phyloP scores from a whole-genome alignment of 805 yeast genomes.

The Saccharomycopsis amapae region DNA sequence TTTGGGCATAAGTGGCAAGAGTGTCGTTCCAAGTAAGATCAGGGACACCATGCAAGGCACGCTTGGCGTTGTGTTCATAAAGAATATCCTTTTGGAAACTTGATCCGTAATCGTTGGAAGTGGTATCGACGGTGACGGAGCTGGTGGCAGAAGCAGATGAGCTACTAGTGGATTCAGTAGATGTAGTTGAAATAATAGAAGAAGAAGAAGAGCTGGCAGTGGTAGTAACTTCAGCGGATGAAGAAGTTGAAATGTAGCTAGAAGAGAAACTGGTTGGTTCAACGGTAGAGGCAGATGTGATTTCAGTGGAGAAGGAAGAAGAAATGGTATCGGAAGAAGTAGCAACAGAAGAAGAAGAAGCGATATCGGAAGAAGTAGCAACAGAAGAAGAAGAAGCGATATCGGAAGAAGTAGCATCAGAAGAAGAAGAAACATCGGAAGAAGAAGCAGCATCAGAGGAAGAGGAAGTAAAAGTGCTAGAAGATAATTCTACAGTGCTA shows the following conservation, averaged over 20 bases:
- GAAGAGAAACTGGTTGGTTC: neutral
- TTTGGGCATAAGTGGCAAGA: slow-evolving; percentile 48
- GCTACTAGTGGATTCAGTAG: slow-evolving; percentile 14
- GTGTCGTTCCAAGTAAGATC: slow-evolving; percentile 48
- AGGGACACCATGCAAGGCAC: slow-evolving; percentile 45
- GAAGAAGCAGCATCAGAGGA: neutral
- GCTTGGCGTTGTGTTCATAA: slow-evolving; percentile 51
- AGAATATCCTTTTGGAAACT: slow-evolving; percentile 36
- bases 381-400: slow-evolving; percentile 2
- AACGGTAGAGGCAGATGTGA: neutral
- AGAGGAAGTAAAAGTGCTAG: too few relatives aligned
- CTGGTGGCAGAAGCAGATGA: slow-evolving; percentile 23
- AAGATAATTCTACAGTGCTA: neutral
- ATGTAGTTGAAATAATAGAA: slow-evolving; percentile 7
- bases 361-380: neutral
- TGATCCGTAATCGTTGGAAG: slow-evolving; percentile 15
- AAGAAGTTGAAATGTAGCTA: slow-evolving; percentile 1
- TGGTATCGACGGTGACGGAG: slow-evolving; percentile 20
- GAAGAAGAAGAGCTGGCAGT: slow-evolving; percentile 24
- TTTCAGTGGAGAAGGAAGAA: neutral
- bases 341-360: slow-evolving; percentile 1
- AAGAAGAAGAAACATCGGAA: slow-evolving; percentile 1
- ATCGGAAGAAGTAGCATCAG: too few relatives aligned
- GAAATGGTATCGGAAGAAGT: neutral
- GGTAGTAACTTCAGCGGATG: slow-evolving; percentile 22